phyloP scores from a whole-genome alignment of 768 basidiomycete genomes.

The Termitomyces sp. region DNA sequence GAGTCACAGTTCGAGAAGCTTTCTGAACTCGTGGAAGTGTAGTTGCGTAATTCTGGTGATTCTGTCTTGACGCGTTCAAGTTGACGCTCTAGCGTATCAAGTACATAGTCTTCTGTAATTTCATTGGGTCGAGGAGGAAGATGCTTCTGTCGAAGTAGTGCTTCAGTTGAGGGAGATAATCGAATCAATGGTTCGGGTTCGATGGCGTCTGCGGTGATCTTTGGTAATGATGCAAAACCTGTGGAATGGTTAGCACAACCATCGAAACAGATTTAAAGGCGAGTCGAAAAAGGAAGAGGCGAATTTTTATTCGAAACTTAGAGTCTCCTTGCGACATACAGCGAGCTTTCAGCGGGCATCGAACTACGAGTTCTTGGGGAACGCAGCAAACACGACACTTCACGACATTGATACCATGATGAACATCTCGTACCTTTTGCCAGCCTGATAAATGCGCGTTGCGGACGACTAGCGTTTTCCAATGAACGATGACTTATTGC shows the following conservation, averaged over 20 bases:
- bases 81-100: slow-evolving; percentile 49
- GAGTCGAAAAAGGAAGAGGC: no score
- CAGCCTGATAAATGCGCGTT: slow-evolving; percentile 67
- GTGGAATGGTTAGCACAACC: not conserved
- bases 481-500: slow-evolving; percentile 55
- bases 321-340: not conserved
- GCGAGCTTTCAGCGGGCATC: not conserved
- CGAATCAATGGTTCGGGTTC: slow-evolving; percentile 17
- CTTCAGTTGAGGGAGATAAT: slow-evolving; percentile 40
- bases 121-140: slow-evolving; percentile 57
- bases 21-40: slow-evolving; percentile 9
- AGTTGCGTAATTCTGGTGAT: slow-evolving; percentile 3
- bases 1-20: slow-evolving; percentile 14
- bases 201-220: slow-evolving; percentile 32
- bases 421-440: slow-evolving; percentile 55
- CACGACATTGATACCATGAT: not conserved
- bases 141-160: slow-evolving; percentile 36
- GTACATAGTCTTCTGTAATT: slow-evolving; percentile 53
- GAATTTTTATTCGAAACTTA: not conserved
- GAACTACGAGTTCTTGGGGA: not conserved
- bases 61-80: slow-evolving; percentile 34
- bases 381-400: not conserved
- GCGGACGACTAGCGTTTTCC: slow-evolving; percentile 63
- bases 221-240: slow-evolving; percentile 77
- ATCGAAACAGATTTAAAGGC: not conserved